Evolutionary conservation across 2,329 filamentous ascomycete genomes (phyloP), one percentile per base, ranked within the genome.

Genomic region (Microdochium trichocladiopsis): DNA sequence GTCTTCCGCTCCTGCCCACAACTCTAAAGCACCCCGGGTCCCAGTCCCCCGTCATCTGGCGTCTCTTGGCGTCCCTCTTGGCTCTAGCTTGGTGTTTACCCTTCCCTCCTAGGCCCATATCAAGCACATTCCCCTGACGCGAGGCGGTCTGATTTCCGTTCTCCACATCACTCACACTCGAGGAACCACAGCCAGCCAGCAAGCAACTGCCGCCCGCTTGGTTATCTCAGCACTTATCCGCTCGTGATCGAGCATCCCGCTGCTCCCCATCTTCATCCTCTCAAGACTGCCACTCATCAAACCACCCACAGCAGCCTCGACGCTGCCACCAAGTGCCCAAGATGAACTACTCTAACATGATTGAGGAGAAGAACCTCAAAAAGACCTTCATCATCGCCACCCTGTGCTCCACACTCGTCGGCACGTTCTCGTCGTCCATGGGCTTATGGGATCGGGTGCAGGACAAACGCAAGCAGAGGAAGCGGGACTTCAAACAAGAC

Each of bases 361-460:
- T 69, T 16, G 62, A 70, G 28, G 66, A 69, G 53, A 64, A 66
- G 48, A 58, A 56, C 50, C 61, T 70, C 51, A 69, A 67, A 54
- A 66, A 69, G 63, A 65, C 65, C 4, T 71, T 70, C 55, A 67
- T 70, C 33, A 60, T 71, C 25, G 68, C 68, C n/a, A 70, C 68
- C 2, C 64, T 71, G 22, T 64, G 66, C 47, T 70, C 68, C 12
- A 71, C 69, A 6, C 61, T 71, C 14, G 62, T 69, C 50, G 66
- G 68, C 47, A 70, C 68, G 2, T 70, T 71, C 53, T 66, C 60
- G 22, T 66, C 66, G 1, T 64, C 66, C 33, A 65, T 70, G 25
- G 66, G 65, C 48, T 63, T 71, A 10, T 71, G 67, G 58, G 69
- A 71, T 47, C 63, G 66, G 16, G 50, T 71, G 18, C 54, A 53